Conservation (phyloP, 495 filamentous ascomycete genomes). For the Aspergillus taichungensis region DNA sequence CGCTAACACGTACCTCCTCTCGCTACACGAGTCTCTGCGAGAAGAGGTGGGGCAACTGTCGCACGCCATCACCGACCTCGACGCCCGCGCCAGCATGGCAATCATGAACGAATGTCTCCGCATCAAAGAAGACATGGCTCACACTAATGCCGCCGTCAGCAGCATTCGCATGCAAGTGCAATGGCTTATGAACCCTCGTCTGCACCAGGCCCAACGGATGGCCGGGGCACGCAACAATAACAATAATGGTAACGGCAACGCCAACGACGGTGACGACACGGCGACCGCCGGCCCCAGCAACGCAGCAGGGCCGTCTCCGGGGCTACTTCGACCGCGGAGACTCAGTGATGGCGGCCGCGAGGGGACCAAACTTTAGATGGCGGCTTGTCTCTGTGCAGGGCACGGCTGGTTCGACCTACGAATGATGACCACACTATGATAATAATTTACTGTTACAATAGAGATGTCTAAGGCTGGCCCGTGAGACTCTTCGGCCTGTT, state of each 20-base stretch:
- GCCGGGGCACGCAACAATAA: constrained; percentile 16
- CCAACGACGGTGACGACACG: constrained; percentile 10
- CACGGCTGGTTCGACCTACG: constrained; percentile 21
- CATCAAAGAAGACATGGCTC: constrained; percentile 58
- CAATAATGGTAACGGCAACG: constrained; percentile 5
- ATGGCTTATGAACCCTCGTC: constrained; percentile 55
- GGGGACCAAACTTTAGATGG: constrained; percentile 31
- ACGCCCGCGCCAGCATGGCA: constrained; percentile 58
- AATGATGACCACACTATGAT: background rate
- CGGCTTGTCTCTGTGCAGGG: constrained; percentile 11
- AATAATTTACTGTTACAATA: no score
- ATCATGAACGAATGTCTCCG: constrained; percentile 60
- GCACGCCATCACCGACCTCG: constrained; percentile 51
- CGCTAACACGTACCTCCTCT: constrained; percentile 51
- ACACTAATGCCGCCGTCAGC: constrained; percentile 55
- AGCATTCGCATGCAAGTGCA: constrained; percentile 59
- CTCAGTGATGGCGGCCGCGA: constrained; percentile 39
- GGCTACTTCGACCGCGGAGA: constrained; percentile 23
- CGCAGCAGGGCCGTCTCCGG: constrained; percentile 16
- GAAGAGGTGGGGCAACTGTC: constrained; percentile 53
- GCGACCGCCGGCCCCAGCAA: constrained; percentile 21
- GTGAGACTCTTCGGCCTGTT: no score
- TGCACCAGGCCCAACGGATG: constrained; percentile 37
- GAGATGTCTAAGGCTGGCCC: no score
- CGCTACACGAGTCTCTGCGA: constrained; percentile 59